phyloP scores from a whole-genome alignment of 164 flowering plant genomes.

The Pachysandra terminalis region DNA sequence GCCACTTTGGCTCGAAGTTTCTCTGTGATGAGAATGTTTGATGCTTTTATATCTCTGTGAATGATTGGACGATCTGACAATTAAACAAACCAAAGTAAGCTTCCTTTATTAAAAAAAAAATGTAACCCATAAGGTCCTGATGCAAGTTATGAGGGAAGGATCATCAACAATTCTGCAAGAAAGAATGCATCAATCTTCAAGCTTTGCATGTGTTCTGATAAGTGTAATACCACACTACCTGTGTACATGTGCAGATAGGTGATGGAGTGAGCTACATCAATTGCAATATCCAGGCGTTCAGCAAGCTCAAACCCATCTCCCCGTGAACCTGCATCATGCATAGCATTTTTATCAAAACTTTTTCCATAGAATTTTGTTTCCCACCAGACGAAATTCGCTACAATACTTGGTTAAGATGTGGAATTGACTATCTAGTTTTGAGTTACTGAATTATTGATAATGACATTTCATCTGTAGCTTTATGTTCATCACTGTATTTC shows the following conservation, averaged over 20 bases:
- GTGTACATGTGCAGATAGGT: conserved; percentile 70
- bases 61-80: conserved; percentile 68
- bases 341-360: not conserved
- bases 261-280: conserved; percentile 81
- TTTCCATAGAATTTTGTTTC: not conserved
- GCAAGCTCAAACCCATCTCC: conserved; percentile 48
- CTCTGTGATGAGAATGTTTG: conserved; percentile 75
- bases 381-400: not conserved
- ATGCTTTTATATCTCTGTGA: conserved; percentile 77
- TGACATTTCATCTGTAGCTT: too few relatives aligned
- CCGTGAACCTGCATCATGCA: conserved; percentile 33
- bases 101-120: not conserved
- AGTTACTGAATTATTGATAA: too few relatives aligned
- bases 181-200: too few relatives aligned
- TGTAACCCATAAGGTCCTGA: not conserved
- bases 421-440: too few relatives aligned
- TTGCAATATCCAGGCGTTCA: conserved; percentile 63
- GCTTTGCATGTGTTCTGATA: too few relatives aligned
- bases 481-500: too few relatives aligned
- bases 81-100: conserved; percentile 4
- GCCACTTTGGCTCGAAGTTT: too few relatives aligned
- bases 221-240: conserved; percentile 36
- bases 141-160: not conserved
- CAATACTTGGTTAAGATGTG: not conserved
- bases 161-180: too few relatives aligned